phyloP scores from a whole-genome alignment of 2,329 filamentous ascomycete genomes.

The Pseudodiploospora longispora region DNA sequence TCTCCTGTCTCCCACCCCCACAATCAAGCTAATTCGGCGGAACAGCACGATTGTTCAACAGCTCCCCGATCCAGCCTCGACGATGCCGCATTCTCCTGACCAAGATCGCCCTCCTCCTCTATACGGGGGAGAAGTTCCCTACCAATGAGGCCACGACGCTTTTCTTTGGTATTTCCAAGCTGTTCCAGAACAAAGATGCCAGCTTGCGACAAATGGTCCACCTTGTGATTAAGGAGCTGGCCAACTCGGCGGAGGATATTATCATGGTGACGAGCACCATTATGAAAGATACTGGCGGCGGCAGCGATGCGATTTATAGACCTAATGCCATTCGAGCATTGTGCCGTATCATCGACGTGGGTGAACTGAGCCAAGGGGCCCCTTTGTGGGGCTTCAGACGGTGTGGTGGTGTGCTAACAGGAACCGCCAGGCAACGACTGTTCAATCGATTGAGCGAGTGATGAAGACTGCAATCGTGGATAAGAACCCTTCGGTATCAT shows the following conservation, averaged over 20 bases:
- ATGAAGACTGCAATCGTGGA: conserved; percentile 99
- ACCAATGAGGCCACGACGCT: conserved; percentile 95
- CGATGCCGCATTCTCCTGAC: conserved; percentile 96
- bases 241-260: conserved; percentile 91
- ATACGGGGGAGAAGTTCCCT: conserved; percentile 94
- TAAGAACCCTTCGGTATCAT: conserved; percentile 95
- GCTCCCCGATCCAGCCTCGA: conserved; percentile 90
- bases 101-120: conserved; percentile 92
- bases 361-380: conserved; percentile 20
- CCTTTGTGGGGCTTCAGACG: conserved; percentile 8
- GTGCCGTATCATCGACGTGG: conserved; percentile 92
- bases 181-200: conserved; percentile 99
- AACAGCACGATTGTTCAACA: conserved; percentile 92
- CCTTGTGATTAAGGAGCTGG: conserved; percentile 94
- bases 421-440: conserved; percentile 66
- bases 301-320: conserved; percentile 87
- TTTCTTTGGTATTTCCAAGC: conserved; percentile 98
- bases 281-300: conserved; percentile 97
- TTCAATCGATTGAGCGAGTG: conserved; percentile 94
- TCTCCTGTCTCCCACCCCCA: conserved; percentile 18
- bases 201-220: conserved; percentile 98
- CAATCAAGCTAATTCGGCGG: conserved; percentile 26
- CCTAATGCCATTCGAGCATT: conserved; percentile 93
- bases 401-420: conserved; percentile 7
- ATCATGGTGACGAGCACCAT: conserved; percentile 99